Percentiles rank a stretch among this genome's conserved stretches.
Evolutionary conservation across 148 eudicot genomes (phyloP).

Genomic region (Nepenthes gracilis): DNA sequence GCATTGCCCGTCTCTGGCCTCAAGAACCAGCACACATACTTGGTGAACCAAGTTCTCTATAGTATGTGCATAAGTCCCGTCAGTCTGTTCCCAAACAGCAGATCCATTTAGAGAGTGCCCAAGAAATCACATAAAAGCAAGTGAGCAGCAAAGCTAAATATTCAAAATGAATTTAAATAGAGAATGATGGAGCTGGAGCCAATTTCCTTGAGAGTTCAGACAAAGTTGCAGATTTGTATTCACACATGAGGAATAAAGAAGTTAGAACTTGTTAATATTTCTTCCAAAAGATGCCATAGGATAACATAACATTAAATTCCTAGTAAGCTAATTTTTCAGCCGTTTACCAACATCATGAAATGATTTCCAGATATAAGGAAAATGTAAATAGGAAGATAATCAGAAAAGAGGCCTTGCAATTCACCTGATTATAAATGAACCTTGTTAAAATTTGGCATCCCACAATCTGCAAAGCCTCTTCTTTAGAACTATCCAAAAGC

Average conservation of each 20-base stretch:
- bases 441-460: conserved; percentile 65
- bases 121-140: background rate
- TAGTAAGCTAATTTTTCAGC: no score
- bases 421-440: conserved; percentile 82
- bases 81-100: conserved; percentile 38
- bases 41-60: conserved; percentile 46
- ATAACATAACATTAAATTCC: no score
- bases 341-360: background rate
- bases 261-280: no score
- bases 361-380: background rate
- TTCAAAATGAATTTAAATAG: background rate
- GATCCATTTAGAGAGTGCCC: conserved; percentile 1
- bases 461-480: conserved; percentile 36
- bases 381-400: conserved; percentile 1
- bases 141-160: background rate
- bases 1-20: conserved; percentile 40
- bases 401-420: conserved; percentile 1
- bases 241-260: no score
- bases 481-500: conserved; percentile 62
- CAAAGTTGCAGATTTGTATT: background rate
- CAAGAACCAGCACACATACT: conserved; percentile 60
- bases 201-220: background rate
- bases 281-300: no score
- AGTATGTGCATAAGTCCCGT: conserved; percentile 70
- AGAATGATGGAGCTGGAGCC: background rate